A percentile compares a stretch with the other conserved stretches of the same genome.
These are phyloP conservation scores for Scalesia atractyloides DNA, from an alignment of 129 eudicot species.

Conservation along the genomic window DNA sequence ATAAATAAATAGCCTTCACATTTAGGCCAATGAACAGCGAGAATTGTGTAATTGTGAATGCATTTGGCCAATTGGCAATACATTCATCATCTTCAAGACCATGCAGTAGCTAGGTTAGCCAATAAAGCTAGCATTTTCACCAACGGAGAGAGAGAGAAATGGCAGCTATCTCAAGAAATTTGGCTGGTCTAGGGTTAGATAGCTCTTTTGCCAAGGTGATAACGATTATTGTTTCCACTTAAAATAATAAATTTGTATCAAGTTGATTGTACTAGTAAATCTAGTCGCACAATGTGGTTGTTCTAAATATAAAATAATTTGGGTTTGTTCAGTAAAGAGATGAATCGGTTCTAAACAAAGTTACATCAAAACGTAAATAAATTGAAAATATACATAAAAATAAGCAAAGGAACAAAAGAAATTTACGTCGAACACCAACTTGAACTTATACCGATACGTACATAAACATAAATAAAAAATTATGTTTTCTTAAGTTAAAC, in stretches of 20 bases:
- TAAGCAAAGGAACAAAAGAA: too few species aligned
- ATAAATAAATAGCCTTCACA: background rate
- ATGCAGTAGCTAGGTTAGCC: constrained; percentile 39
- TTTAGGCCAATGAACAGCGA: constrained; percentile 19
- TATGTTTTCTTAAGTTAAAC: too few species aligned
- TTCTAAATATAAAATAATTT: too few species aligned
- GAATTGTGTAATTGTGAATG: constrained; percentile 6
- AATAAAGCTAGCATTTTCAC: constrained; percentile 38
- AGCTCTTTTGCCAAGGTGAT: constrained; percentile 84
- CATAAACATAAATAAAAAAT: too few species aligned
- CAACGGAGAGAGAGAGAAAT: constrained; percentile 7
- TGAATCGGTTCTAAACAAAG: too few species aligned
- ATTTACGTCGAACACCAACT: too few species aligned
- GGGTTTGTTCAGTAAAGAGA: too few species aligned
- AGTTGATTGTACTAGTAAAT: constrained; percentile 15
- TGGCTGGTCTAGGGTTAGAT: constrained; percentile 30
- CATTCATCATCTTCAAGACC: constrained; percentile 40
- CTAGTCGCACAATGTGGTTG: too few species aligned
- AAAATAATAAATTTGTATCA: background rate
- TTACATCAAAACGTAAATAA: too few species aligned
- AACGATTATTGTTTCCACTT: constrained; percentile 21
- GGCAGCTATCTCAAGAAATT: constrained; percentile 63
- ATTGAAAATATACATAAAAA: too few species aligned
- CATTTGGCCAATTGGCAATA: constrained; percentile 23
- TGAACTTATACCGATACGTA: too few species aligned